Evolutionary conservation across 148 eudicot genomes (phyloP).

Genomic region (Polygonum maritimum): DNA sequence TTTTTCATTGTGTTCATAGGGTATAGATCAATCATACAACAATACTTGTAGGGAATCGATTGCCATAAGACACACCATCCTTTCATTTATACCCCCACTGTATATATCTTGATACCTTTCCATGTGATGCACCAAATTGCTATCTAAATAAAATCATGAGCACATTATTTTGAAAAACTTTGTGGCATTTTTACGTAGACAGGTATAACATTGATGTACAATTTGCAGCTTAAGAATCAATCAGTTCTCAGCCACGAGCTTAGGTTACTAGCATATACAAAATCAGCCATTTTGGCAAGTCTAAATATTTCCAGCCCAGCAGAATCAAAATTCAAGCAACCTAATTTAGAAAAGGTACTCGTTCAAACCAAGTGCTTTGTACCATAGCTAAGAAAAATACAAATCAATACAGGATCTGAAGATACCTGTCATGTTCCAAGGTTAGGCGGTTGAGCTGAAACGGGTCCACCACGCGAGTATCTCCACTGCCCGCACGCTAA

Average conservation of each 20-base stretch:
- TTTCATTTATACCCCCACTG: too few species aligned
- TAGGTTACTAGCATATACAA: not conserved
- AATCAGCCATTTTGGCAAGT: not conserved
- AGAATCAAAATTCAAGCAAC: not conserved
- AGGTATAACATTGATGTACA: not conserved
- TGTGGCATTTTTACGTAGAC: not conserved
- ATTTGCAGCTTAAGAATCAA: not conserved
- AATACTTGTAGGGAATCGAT: too few species aligned
- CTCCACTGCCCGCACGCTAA: constrained; percentile 80
- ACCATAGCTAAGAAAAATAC: not conserved
- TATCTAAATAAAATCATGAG: too few species aligned
- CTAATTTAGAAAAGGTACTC: not conserved
- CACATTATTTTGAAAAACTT: not conserved
- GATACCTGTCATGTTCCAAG: constrained; percentile 25
- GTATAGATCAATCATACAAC: too few species aligned
- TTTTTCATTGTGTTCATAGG: too few species aligned
- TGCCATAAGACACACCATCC: too few species aligned
- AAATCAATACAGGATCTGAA: not conserved
- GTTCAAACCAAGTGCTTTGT: not conserved
- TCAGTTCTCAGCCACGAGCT: not conserved
- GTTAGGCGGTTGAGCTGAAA: constrained; percentile 45
- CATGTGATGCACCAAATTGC: too few species aligned
- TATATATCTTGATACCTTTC: too few species aligned
- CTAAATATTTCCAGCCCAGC: not conserved
- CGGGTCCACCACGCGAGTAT: constrained; percentile 71